Percentiles rank a stretch among this genome's conserved stretches.
Evolutionary conservation across 768 basidiomycete species (phyloP).

Genomic region (Daedaleopsis nitida): DNA sequence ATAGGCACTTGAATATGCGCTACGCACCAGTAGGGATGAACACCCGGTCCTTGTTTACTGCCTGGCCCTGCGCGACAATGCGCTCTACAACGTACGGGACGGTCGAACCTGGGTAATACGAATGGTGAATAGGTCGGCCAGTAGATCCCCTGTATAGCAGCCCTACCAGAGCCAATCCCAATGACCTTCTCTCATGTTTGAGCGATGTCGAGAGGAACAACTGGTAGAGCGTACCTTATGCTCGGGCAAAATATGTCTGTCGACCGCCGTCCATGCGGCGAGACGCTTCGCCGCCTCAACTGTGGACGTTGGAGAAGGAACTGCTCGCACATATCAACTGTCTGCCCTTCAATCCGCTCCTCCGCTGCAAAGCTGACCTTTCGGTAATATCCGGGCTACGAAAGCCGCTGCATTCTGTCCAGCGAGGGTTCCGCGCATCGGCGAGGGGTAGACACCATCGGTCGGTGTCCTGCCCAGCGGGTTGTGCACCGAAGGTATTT

Average conservation of each 20-base stretch:
- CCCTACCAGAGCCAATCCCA: conserved; percentile 81
- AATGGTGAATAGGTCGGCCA: conserved; percentile 2
- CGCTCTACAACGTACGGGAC: conserved; percentile 97
- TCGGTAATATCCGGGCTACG: background rate
- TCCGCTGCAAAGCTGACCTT: conserved; percentile 11
- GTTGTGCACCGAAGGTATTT: background rate
- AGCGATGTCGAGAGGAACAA: background rate
- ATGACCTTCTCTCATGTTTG: conserved; percentile 57
- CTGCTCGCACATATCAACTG: conserved; percentile 1
- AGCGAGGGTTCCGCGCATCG: conserved; percentile 21
- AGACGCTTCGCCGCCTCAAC: conserved; percentile 87
- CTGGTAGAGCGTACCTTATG: conserved; percentile 65
- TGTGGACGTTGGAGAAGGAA: conserved; percentile 36
- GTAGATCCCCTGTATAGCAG: background rate
- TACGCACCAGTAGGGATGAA: conserved; percentile 83
- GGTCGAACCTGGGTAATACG: conserved; percentile 66
- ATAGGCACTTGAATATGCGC: background rate
- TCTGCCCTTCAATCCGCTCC: background rate
- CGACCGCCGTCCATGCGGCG: conserved; percentile 94
- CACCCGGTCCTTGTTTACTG: conserved; percentile 75
- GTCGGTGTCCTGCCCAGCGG: conserved; percentile 21
- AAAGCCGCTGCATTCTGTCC: conserved; percentile 12
- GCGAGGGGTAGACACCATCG: conserved; percentile 24
- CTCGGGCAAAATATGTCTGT: conserved; percentile 78
- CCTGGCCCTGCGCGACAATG: conserved; percentile 80